Percentiles rank a stretch among this genome's conserved stretches.
These are phyloP conservation scores for Xylariaceae sp. DNA, from an alignment of 2,329 filamentous ascomycete genomes.

Conservation along the genomic window DNA sequence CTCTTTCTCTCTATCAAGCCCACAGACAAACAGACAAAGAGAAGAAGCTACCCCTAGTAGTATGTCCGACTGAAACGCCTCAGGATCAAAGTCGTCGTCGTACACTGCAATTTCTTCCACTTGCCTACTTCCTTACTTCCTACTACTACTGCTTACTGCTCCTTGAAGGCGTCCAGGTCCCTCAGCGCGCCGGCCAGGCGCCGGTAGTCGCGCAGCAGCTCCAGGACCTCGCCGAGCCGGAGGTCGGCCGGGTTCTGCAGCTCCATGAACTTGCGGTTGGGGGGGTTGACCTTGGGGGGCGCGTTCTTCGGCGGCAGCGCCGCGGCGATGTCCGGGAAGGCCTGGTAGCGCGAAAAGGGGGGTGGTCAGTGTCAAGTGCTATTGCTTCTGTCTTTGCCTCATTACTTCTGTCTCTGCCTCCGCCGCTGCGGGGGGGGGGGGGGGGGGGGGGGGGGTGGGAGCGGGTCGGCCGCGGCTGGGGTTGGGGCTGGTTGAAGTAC, in stretches of 20 bases:
- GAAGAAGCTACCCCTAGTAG: too few relatives aligned
- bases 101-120: too few relatives aligned
- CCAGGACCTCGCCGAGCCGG: conserved; percentile 63
- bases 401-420: too few relatives aligned
- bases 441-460: too few relatives aligned
- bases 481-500: conserved; percentile 15
- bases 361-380: conserved; percentile 2
- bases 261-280: conserved; percentile 67
- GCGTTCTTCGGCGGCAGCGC: conserved; percentile 46
- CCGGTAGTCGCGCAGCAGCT: conserved; percentile 67
- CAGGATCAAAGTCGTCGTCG: background rate
- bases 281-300: conserved; percentile 51
- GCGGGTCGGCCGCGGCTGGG: background rate
- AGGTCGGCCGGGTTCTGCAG: conserved; percentile 62
- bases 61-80: background rate
- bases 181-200: conserved; percentile 59
- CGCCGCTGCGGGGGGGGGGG: too few relatives aligned
- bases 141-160: conserved; percentile 13
- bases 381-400: background rate
- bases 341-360: too few relatives aligned
- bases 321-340: conserved; percentile 53
- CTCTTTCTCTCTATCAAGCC: too few relatives aligned
- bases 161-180: conserved; percentile 53
- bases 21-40: too few relatives aligned
- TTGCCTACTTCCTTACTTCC: too few relatives aligned